Evolutionary conservation across 164 flowering plant genomes (phyloP).

Genomic region (Aristolochia contorta): DNA sequence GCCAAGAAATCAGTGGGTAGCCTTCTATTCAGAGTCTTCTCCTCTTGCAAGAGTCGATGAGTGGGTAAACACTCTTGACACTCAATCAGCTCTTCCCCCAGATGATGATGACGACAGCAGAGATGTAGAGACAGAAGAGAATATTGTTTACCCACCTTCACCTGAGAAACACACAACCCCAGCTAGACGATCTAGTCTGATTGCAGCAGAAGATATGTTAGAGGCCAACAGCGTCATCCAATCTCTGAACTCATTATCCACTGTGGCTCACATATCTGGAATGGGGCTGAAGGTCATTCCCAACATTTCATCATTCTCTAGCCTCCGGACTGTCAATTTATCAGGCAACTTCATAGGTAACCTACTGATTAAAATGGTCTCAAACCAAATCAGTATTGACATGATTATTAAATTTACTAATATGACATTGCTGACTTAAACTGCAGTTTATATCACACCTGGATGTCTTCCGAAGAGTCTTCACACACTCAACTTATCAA

Average conservation of each 20-base stretch:
- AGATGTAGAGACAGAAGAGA: constrained; percentile 17
- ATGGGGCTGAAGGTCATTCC: constrained; percentile 71
- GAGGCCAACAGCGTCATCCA: constrained; percentile 65
- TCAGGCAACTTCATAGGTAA: constrained; percentile 77
- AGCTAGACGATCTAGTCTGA: constrained; percentile 12
- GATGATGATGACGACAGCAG: constrained; percentile 5
- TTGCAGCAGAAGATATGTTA: constrained; percentile 42
- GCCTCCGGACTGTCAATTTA: constrained; percentile 73
- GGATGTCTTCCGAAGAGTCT: constrained; percentile 89
- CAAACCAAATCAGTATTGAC: no score
- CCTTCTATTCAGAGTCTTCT: constrained; percentile 60
- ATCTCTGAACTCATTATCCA: constrained; percentile 70
- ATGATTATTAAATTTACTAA: neutral
- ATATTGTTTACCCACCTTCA: constrained; percentile 38
- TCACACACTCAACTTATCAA: constrained; percentile 71
- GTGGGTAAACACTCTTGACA: constrained; percentile 65
- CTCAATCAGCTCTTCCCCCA: constrained; percentile 11
- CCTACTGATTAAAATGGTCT: neutral
- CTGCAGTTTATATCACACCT: constrained; percentile 66
- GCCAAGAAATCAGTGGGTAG: constrained; percentile 90
- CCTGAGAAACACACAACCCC: constrained; percentile 31
- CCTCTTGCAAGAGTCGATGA: constrained; percentile 54
- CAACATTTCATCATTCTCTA: constrained; percentile 37
- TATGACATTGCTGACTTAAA: neutral
- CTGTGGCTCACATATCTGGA: constrained; percentile 69